Percentiles rank a stretch among this genome's conserved stretches.
These are phyloP conservation scores for Puya raimondii DNA, from an alignment of 176 grass and related monocot species.

Conservation along the genomic window DNA sequence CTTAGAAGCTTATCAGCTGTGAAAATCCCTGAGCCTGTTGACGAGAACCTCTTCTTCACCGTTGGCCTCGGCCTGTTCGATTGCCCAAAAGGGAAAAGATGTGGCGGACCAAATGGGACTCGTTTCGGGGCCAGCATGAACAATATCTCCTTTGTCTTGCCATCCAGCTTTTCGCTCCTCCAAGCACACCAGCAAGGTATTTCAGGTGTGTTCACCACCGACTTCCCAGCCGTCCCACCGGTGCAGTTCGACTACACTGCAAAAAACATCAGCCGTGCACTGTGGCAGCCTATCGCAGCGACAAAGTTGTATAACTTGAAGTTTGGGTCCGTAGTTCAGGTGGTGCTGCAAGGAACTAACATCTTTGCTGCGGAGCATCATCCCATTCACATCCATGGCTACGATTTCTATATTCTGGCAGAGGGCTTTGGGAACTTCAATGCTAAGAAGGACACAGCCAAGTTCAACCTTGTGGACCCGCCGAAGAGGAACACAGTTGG, in stretches of 20 bases:
- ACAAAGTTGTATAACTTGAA: slow-evolving; percentile 73
- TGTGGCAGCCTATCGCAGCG: slow-evolving; percentile 62
- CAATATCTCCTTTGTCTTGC: slow-evolving; percentile 84
- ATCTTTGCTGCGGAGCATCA: slow-evolving; percentile 89
- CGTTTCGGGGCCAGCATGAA: slow-evolving; percentile 84
- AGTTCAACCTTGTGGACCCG: slow-evolving; percentile 76
- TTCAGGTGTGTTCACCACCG: slow-evolving; percentile 51
- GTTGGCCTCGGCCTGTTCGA: slow-evolving; percentile 65
- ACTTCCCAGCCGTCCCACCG: slow-evolving; percentile 67
- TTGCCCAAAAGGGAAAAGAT: slow-evolving; percentile 35
- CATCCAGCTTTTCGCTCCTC: slow-evolving; percentile 54
- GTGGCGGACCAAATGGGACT: slow-evolving; percentile 67
- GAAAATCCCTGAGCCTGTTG: slow-evolving; percentile 29
- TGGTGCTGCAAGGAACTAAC: slow-evolving; percentile 84
- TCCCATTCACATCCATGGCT: slow-evolving; percentile 89
- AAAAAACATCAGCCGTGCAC: slow-evolving; percentile 48
- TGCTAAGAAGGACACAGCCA: slow-evolving; percentile 29
- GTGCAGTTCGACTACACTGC: slow-evolving; percentile 81
- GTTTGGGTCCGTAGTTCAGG: slow-evolving; percentile 63
- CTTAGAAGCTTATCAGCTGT: slow-evolving; percentile 35
- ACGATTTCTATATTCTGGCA: slow-evolving; percentile 84
- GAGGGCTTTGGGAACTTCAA: slow-evolving; percentile 82
- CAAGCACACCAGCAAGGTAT: slow-evolving; percentile 46
- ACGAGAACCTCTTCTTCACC: slow-evolving; percentile 93
- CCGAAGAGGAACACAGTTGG: slow-evolving; percentile 78